phyloP scores from a whole-genome alignment of 2,329 filamentous ascomycete species.

The Stagonosporopsis vannaccii region DNA sequence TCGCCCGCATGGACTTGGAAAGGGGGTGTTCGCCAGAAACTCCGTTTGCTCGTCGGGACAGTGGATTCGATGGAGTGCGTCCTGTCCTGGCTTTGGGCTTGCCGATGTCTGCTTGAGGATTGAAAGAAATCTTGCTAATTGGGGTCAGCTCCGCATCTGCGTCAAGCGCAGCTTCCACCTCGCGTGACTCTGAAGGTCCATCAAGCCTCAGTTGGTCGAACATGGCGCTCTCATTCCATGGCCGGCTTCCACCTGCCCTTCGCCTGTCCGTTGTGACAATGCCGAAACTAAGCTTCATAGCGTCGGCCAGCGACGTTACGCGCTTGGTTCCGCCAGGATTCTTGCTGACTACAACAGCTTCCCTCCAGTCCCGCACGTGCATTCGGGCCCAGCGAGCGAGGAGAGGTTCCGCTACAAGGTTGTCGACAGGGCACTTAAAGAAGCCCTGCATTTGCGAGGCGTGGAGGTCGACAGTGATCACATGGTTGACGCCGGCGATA shows the following conservation, averaged over 20 bases:
- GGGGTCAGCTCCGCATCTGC: constrained; percentile 46
- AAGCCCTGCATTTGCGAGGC: constrained; percentile 97
- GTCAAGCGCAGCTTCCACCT: constrained; percentile 40
- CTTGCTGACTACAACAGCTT: constrained; percentile 96
- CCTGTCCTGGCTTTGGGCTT: constrained; percentile 36
- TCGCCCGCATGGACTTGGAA: constrained; percentile 46
- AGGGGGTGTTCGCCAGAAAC: constrained; percentile 39
- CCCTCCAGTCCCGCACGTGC: constrained; percentile 85
- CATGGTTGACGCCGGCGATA: constrained; percentile 94
- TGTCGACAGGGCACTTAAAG: constrained; percentile 97
- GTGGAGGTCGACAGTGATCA: constrained; percentile 96
- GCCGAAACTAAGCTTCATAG: constrained; percentile 95
- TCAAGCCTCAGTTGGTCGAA: constrained; percentile 58
- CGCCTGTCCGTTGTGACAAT: constrained; percentile 83
- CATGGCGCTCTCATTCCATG: constrained; percentile 80
- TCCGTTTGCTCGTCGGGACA: constrained; percentile 42
- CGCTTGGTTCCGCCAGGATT: constrained; percentile 97
- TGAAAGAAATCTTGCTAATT: constrained; percentile 32
- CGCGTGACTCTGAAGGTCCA: constrained; percentile 51
- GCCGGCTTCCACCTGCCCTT: constrained; percentile 56
- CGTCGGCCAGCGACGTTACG: constrained; percentile 94
- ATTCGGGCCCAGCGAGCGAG: constrained; percentile 94
- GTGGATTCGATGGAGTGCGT: constrained; percentile 36
- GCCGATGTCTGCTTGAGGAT: constrained; percentile 34
- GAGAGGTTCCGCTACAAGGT: constrained; percentile 93